phyloP scores from a whole-genome alignment of 129 eudicot genomes.

The Cynara cardunculus region DNA sequence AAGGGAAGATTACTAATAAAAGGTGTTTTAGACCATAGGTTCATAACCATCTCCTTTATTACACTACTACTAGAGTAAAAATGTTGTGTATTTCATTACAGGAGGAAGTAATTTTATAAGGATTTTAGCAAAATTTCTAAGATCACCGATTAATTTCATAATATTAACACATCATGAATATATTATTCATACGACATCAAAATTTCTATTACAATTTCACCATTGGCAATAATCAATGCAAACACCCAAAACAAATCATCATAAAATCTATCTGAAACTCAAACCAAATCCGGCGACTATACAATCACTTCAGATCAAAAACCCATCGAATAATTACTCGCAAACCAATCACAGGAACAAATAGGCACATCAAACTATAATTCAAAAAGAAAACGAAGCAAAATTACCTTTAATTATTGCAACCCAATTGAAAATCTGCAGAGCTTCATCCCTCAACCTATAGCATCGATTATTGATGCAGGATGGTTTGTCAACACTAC shows the following conservation, averaged over 20 bases:
- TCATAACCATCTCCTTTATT: neutral
- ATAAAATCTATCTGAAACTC: constrained; percentile 16
- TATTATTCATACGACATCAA: constrained; percentile 9
- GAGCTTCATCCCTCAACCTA: neutral
- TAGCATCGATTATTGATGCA: neutral
- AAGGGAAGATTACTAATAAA: neutral
- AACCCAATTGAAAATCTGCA: neutral
- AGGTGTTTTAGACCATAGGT: neutral
- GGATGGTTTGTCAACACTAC: neutral
- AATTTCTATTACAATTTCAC: constrained; percentile 4
- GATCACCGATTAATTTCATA: neutral
- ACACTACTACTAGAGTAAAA: neutral
- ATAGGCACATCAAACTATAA: neutral
- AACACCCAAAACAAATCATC: constrained; percentile 9
- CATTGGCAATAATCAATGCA: constrained; percentile 4
- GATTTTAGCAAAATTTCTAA: constrained; percentile 6
- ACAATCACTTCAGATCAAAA: constrained; percentile 8
- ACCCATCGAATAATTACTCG: neutral
- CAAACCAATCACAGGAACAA: constrained; percentile 7
- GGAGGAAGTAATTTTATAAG: neutral
- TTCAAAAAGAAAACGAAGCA: neutral
- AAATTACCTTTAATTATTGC: constrained; percentile 17
- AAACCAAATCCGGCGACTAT: neutral
- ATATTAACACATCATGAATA: neutral
- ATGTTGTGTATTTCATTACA: neutral